A percentile compares a stretch with the other conserved stretches of the same genome.
Evolutionary conservation across 2,329 filamentous ascomycete genomes (phyloP).

Genomic region (Aspergillus fischeri): DNA sequence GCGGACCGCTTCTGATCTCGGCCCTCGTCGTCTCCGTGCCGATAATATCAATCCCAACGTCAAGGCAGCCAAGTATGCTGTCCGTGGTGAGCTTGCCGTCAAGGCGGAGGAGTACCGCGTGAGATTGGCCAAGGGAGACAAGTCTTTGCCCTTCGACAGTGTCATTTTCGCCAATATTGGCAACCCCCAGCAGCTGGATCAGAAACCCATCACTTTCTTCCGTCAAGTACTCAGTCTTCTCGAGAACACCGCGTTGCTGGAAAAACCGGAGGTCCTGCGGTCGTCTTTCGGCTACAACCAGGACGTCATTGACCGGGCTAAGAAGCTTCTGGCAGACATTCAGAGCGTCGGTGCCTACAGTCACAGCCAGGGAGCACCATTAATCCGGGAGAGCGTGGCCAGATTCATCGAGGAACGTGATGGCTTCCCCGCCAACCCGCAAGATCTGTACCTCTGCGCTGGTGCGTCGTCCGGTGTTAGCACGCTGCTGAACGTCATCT

Average conservation of each 20-base stretch:
- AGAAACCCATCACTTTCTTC: constrained; percentile 99
- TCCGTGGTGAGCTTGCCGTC: constrained; percentile 90
- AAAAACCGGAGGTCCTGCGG: constrained; percentile 75
- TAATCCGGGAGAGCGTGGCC: constrained; percentile 83
- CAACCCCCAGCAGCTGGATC: constrained; percentile 97
- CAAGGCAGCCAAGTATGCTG: constrained; percentile 86
- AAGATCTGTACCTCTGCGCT: constrained; percentile 82
- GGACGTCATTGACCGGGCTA: constrained; percentile 82
- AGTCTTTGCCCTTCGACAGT: constrained; percentile 74
- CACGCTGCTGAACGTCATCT: constrained; percentile 86
- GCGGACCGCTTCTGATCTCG: constrained; percentile 46
- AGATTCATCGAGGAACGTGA: constrained; percentile 91
- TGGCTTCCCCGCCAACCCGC: constrained; percentile 75
- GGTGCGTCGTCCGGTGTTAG: constrained; percentile 94
- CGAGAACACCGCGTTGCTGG: constrained; percentile 81
- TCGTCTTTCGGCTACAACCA: constrained; percentile 77
- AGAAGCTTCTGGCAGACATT: constrained; percentile 73
- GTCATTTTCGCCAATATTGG: constrained; percentile 98
- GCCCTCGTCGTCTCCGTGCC: constrained; percentile 57
- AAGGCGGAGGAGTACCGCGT: constrained; percentile 88
- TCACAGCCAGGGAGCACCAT: constrained; percentile 81
- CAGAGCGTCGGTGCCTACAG: constrained; percentile 96
- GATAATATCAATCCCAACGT: constrained; percentile 92
- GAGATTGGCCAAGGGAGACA: constrained; percentile 53
- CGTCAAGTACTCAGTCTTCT: constrained; percentile 89